Evolutionary conservation across 441 rosid species (phyloP).

Genomic region (Biscutella laevigata): DNA sequence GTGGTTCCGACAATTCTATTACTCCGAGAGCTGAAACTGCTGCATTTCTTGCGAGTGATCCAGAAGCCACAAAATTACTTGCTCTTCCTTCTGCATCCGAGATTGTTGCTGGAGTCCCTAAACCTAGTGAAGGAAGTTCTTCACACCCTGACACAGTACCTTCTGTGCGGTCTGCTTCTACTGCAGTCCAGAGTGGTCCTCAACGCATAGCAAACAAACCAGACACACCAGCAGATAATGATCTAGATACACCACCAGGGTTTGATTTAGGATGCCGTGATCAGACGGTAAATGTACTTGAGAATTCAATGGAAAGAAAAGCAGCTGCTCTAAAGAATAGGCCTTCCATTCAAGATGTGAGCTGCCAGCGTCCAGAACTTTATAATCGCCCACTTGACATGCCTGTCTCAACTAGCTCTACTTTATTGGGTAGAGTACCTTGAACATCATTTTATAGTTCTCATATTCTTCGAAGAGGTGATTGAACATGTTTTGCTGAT

Average conservation of each 20-base stretch:
- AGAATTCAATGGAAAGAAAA: slow-evolving; percentile 26
- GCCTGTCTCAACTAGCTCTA: slow-evolving; percentile 19
- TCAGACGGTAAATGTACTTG: slow-evolving; percentile 26
- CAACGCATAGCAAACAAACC: neutral
- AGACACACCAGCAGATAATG: slow-evolving; percentile 11
- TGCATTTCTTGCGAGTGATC: slow-evolving; percentile 29
- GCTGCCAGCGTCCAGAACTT: slow-evolving; percentile 16
- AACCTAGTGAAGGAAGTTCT: slow-evolving; percentile 29
- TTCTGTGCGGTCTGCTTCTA: slow-evolving; percentile 22
- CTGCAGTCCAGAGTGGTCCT: slow-evolving; percentile 23
- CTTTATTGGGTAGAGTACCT: slow-evolving; percentile 17
- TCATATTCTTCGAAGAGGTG: neutral
- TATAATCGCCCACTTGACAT: slow-evolving; percentile 4
- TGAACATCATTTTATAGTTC: neutral
- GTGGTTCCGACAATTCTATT: slow-evolving; percentile 29
- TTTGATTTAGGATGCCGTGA: slow-evolving; percentile 34
- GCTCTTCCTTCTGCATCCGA: slow-evolving; percentile 26
- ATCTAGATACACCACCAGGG: slow-evolving; percentile 44
- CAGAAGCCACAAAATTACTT: slow-evolving; percentile 12
- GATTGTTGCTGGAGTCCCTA: slow-evolving; percentile 23
- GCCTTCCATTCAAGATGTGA: slow-evolving; percentile 29
- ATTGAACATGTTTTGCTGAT: neutral
- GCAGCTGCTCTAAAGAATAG: slow-evolving; percentile 21
- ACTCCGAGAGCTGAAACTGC: slow-evolving; percentile 19
- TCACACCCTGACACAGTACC: slow-evolving; percentile 30